Base-by-base conservation (phyloP, 345 rosid genomes). In the Lumnitzera littorea region DNA sequence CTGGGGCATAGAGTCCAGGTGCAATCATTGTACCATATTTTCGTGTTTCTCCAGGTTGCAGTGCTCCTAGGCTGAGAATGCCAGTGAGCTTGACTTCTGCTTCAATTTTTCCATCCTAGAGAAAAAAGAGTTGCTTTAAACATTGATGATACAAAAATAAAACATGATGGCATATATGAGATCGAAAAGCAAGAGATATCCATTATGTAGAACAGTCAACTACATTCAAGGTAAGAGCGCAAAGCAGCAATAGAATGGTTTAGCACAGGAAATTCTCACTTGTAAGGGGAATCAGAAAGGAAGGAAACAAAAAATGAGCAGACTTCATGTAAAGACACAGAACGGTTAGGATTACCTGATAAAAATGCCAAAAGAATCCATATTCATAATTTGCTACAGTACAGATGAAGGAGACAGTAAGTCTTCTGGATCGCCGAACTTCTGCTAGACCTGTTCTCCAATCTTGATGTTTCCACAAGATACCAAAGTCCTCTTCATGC, bases 401-500 rank as follows among this genome's bases (percentile, higher is more conserved):
- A 58, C 95, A 87, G 51, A 82, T 53, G 62, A 80, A 84, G 23
- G 90, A 87, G 53, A 84, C 86, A 0, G 85, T 67, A 14, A 87
- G 77, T 70, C 83, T 74, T 67, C 90, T 84, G 41, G 90, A 87
- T 61, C 90, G 61, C n/a, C 90, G 77, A 57, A 82, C 95, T 80
- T 87, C 90, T 52, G 88, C 86, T 61, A 87, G 80, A 36, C 88
- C 95, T 3, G 90, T 84, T 74, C 95, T 84, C 90, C 90, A 87
- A 61, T 87, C 95, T 72, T 87, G 95, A 74, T 87, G 95, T 77
- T 87, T 87, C 95, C 95, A 84, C 47, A 87, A 63, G 57, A 84
- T 84, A 16, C 88, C 88, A 59, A 80, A 82, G 72, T 87, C 95
- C 75, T 87, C 95, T 73, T 87, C 95, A 56, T 82, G 95, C 79